phyloP scores from a whole-genome alignment of 2,329 filamentous ascomycete genomes.

The Cryphonectria parasitica region DNA sequence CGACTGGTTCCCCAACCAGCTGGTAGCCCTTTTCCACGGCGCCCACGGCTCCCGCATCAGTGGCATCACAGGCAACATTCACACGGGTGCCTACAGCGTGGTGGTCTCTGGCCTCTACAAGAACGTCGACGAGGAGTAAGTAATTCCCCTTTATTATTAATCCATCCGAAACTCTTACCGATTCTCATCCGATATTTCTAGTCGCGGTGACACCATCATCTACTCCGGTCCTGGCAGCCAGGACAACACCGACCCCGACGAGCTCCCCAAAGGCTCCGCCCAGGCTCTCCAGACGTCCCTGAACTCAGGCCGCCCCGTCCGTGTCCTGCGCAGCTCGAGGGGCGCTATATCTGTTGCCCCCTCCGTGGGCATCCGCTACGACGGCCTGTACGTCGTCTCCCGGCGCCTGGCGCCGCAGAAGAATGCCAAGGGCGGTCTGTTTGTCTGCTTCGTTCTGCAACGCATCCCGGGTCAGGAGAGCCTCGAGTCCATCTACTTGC shows the following conservation, averaged over 20 bases:
- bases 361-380: slow-evolving; percentile 40
- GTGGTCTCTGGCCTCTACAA: slow-evolving; percentile 49
- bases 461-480: slow-evolving; percentile 30
- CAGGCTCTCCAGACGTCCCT: slow-evolving; percentile 32
- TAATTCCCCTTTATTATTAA: not conserved
- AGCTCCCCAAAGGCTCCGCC: slow-evolving; percentile 26
- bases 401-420: slow-evolving; percentile 16
- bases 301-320: slow-evolving; percentile 30
- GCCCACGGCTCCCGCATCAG: slow-evolving; percentile 54
- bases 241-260: slow-evolving; percentile 22
- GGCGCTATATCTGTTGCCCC: slow-evolving; percentile 30
- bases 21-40: slow-evolving; percentile 54
- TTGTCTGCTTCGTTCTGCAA: slow-evolving; percentile 33
- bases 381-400: slow-evolving; percentile 41
- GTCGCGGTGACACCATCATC: slow-evolving; percentile 32
- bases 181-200: slow-evolving; percentile 25
- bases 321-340: slow-evolving; percentile 37
- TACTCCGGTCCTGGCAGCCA: slow-evolving; percentile 37
- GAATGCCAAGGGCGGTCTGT: slow-evolving; percentile 31
- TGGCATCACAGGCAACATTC: slow-evolving; percentile 54
- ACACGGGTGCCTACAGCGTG: slow-evolving; percentile 56
- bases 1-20: slow-evolving; percentile 59
- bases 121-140: slow-evolving; percentile 35
- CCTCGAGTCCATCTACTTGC: slow-evolving; percentile 26
- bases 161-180: not conserved